phyloP scores from a whole-genome alignment of 148 eudicot species.

The Rhododendron mucronatum region DNA sequence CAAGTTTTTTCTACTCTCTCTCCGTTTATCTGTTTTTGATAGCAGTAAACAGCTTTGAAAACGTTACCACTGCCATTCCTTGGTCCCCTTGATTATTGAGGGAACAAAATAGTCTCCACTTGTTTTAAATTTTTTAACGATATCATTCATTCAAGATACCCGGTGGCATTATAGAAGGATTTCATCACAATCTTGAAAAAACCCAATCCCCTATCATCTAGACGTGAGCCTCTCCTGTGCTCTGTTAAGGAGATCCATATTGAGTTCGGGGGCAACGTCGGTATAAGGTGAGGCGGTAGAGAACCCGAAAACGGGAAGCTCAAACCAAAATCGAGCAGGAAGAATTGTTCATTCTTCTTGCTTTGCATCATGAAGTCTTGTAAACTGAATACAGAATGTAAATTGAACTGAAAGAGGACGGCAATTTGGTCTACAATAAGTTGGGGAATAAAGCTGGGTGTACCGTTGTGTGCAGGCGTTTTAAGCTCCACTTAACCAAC shows the following conservation, averaged over 20 bases:
- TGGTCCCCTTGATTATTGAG: neutral
- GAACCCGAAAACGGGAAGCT: neutral
- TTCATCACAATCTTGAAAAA: no score
- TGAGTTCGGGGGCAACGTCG: no score
- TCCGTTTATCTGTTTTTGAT: neutral
- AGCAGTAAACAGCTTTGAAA: neutral
- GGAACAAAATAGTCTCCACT: neutral
- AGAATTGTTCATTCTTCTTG: neutral
- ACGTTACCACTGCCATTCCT: neutral
- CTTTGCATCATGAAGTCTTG: neutral
- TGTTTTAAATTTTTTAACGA: no score
- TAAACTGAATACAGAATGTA: neutral
- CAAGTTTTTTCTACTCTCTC: neutral
- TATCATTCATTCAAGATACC: no score
- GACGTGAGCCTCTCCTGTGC: no score
- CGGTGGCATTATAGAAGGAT: neutral
- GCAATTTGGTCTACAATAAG: neutral
- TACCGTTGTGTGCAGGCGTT: neutral
- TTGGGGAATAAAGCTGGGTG: neutral
- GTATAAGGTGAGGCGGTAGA: no score
- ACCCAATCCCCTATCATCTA: no score
- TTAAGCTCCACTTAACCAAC: neutral
- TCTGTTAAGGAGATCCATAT: no score
- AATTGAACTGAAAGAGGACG: neutral
- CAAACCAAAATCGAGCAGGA: neutral